A percentile compares a stretch with the other conserved stretches of the same genome.
Evolutionary conservation across 176 grass and related monocot species (phyloP).

Genomic region (Zoysia japonica): DNA sequence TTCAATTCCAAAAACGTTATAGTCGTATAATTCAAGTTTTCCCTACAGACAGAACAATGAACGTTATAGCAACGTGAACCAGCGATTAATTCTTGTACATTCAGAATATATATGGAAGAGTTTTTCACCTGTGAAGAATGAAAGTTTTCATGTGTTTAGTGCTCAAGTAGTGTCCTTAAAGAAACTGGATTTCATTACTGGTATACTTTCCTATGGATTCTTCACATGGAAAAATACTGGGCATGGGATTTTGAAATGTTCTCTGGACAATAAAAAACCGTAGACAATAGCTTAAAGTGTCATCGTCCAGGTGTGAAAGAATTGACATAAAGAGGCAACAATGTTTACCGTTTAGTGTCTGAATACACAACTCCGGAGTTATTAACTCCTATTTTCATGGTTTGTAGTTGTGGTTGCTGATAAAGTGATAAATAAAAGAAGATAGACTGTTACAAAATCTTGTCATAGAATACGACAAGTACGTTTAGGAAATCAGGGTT

Average conservation of each 20-base stretch:
- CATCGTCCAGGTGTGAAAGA: slow-evolving; percentile 20
- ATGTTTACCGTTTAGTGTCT: not conserved
- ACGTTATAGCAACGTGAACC: too few species aligned
- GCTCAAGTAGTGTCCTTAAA: too few species aligned
- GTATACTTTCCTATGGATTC: too few species aligned
- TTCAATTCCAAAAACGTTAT: too few species aligned
- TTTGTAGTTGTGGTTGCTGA: slow-evolving; percentile 19
- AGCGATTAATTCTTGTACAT: too few species aligned
- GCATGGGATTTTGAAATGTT: slow-evolving; percentile 18
- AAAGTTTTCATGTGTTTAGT: too few species aligned
- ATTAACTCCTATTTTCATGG: not conserved
- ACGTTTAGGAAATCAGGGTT: slow-evolving; percentile 10
- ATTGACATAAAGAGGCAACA: not conserved
- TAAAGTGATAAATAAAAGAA: slow-evolving; percentile 36
- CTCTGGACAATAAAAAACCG: not conserved
- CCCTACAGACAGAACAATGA: too few species aligned
- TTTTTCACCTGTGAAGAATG: too few species aligned
- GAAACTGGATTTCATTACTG: too few species aligned
- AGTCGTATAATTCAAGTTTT: too few species aligned
- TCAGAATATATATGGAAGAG: too few species aligned
- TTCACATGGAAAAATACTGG: too few species aligned
- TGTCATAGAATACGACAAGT: not conserved
- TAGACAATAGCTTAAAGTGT: slow-evolving; percentile 3
- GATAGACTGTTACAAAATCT: not conserved
- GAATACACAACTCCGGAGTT: not conserved